Base-by-base conservation (phyloP, 768 basidiomycete species). In the Rhizopogon salebrosus region DNA sequence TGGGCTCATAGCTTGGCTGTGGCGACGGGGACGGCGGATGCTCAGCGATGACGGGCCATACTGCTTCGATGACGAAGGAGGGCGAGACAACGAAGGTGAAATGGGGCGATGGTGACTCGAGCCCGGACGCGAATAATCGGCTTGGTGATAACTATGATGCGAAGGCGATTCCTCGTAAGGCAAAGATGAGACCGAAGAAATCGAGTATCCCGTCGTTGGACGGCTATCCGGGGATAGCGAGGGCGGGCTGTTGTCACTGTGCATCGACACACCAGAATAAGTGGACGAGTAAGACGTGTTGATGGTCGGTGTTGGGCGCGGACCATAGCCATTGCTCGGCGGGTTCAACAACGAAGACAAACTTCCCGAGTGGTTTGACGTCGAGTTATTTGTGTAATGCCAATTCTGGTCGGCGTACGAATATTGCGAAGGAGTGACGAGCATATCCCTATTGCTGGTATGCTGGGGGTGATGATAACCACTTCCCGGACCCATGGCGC, bases 1-100 rank as follows among this genome's bases (percentile, higher is more conserved):
- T 11, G 90, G 90, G 61, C 84, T 87, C 77, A 92, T 84, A 1
- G 89, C 90, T 66, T 92, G 90, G 65, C 86, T 89, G 68, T 92
- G 90, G 53, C 90, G 80, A 40, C 90, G 79, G 41, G 79, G 78
- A 27, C 90, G 79, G 24, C 88, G 81, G 34, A 92, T 79, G 65
- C 85, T 84, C 49, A 89, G 69, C 14, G 85, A 80, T 22, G 71
- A 74, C 6, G 75, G 66, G 37, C 71, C 72, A 58, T 75, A 79
- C 27, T 79, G 79, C 60, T 74, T 74, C 50, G 85, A 84, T 41
- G 86, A 85, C 1, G 86, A 87, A 1, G 77, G 78, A 1, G 88
- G 87, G 3, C 89, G 84, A 24, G 80, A 72, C 14, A 83, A 79
- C 20, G 85, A 80, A 49, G 85, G 85, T 9, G 88, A 84, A 23